phyloP scores from a whole-genome alignment of 2,329 filamentous ascomycete genomes.

The Triangularia setosa region DNA sequence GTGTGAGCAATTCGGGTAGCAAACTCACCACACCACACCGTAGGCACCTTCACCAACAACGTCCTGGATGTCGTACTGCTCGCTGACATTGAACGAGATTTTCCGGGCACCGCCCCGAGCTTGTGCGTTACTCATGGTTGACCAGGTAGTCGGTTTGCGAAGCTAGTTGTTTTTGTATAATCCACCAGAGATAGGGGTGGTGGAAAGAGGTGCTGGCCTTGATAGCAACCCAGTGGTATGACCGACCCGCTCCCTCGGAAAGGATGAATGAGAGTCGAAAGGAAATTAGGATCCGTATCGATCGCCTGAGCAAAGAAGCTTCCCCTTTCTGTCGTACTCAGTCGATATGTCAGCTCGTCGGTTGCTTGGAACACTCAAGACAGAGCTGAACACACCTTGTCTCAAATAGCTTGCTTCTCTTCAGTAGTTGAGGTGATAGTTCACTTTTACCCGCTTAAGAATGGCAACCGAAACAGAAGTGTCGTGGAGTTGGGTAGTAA shows the following conservation, averaged over 20 bases:
- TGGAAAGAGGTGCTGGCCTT: background rate
- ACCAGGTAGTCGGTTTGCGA: background rate
- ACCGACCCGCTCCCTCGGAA: background rate
- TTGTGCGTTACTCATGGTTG: conserved; percentile 55
- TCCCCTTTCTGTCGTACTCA: background rate
- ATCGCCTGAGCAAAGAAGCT: background rate
- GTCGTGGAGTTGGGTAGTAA: background rate
- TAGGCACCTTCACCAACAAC: conserved; percentile 98
- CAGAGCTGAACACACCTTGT: background rate
- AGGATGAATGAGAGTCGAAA: background rate
- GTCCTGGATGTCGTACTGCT: conserved; percentile 99
- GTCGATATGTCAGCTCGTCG: background rate
- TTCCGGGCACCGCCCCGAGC: conserved; percentile 70
- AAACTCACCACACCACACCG: conserved; percentile 88
- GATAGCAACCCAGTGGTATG: background rate
- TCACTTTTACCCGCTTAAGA: conserved; percentile 2
- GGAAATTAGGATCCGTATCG: background rate
- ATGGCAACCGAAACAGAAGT: background rate
- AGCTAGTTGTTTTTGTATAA: background rate
- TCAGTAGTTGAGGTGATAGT: background rate
- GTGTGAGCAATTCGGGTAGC: background rate
- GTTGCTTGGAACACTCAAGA: background rate
- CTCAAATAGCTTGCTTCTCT: background rate
- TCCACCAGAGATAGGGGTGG: background rate
- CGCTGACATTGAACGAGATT: conserved; percentile 99